These are phyloP conservation scores for Elongisporangium anandrum DNA, from an alignment of 352 stramenopile genomes.

Conservation along the genomic window DNA sequence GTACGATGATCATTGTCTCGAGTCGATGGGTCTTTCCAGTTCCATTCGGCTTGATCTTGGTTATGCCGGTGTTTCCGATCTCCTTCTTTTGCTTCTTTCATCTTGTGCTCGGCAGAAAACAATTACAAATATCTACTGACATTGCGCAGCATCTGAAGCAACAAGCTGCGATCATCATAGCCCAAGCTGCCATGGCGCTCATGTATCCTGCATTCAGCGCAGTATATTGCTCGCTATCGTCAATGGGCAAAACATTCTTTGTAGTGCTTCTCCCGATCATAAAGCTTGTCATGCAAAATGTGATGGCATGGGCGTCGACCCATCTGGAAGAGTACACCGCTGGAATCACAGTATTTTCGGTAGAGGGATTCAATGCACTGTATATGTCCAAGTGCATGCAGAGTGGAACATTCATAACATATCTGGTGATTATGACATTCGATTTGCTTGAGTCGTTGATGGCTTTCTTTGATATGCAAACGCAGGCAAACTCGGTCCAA, in stretches of 20 bases:
- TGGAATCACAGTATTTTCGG: constrained; percentile 14
- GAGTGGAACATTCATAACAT: constrained; percentile 14
- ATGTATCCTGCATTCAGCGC: background rate
- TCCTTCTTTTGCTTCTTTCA: constrained; percentile 13
- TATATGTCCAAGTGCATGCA: constrained; percentile 32
- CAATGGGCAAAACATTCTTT: background rate
- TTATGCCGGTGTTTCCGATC: constrained; percentile 8
- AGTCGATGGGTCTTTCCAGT: constrained; percentile 18
- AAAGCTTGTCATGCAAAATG: constrained; percentile 21
- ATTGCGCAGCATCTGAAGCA: background rate
- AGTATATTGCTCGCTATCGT: background rate
- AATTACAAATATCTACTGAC: background rate
- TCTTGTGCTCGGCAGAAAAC: constrained; percentile 8
- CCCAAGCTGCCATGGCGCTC: constrained; percentile 9
- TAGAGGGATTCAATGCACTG: constrained; percentile 24
- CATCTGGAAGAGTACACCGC: constrained; percentile 22
- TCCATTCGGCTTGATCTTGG: constrained; percentile 18
- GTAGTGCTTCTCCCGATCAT: constrained; percentile 8
- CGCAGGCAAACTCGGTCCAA: background rate
- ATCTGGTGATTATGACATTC: constrained; percentile 14
- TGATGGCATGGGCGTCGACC: constrained; percentile 4
- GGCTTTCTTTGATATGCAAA: background rate
- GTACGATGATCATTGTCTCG: constrained; percentile 1
- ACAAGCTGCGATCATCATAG: constrained; percentile 6
- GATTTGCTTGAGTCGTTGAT: constrained; percentile 11